These are phyloP conservation scores for Macrocybe gigantea DNA, from an alignment of 768 basidiomycete species.

Conservation along the genomic window DNA sequence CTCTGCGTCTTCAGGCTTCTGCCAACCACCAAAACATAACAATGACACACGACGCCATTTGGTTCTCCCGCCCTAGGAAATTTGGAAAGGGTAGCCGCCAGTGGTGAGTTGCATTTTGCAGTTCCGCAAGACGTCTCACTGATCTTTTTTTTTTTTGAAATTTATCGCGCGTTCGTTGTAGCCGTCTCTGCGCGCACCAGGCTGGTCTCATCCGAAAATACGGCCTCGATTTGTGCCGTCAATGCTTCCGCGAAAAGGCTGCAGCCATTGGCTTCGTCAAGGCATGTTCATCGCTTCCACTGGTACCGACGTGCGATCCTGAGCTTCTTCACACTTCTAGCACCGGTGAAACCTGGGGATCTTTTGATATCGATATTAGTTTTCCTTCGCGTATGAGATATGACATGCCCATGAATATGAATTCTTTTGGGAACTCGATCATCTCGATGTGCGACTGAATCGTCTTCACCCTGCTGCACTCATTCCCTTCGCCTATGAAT, in stretches of 20 bases:
- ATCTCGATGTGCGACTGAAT: too few relatives aligned
- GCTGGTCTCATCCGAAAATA: constrained; percentile 98
- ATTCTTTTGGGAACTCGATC: too few relatives aligned
- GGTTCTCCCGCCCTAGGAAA: constrained; percentile 95
- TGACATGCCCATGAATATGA: too few relatives aligned
- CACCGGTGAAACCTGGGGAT: constrained; percentile 35
- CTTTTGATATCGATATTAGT: not conserved
- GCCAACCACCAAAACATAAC: constrained; percentile 23
- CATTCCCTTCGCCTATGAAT: too few relatives aligned
- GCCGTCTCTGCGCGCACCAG: constrained; percentile 95
- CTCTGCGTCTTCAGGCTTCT: constrained; percentile 5
- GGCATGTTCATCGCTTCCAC: constrained; percentile 43
- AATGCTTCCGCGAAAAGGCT: constrained; percentile 97
- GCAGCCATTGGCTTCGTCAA: constrained; percentile 91
- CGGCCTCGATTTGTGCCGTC: constrained; percentile 94
- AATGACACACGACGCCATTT: constrained; percentile 98
- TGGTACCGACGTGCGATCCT: not conserved
- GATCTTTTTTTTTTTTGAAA: not conserved
- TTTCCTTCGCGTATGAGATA: not conserved
- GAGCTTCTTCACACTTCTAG: constrained; percentile 16
- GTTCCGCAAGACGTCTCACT: not conserved
- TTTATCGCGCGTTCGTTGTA: constrained; percentile 19
- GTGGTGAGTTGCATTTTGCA: constrained; percentile 49
- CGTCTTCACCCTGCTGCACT: too few relatives aligned
- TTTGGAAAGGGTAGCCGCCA: constrained; percentile 94